These are phyloP conservation scores for Yamadazyma pseudoaaseri DNA, from an alignment of 1,139 yeast genomes.

Conservation along the genomic window DNA sequence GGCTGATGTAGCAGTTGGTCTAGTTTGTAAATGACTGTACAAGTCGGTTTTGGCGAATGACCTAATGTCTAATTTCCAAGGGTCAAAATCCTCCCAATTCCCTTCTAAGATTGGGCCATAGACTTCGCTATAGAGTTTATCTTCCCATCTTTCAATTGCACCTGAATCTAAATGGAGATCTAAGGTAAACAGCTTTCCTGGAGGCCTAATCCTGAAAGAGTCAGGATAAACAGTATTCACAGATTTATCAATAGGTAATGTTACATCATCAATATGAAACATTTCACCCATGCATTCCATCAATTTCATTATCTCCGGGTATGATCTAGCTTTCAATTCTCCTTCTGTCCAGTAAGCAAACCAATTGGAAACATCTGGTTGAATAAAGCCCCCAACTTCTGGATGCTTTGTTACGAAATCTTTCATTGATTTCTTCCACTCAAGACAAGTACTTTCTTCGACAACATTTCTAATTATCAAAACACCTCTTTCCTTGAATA, in stretches of 20 bases:
- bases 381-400: slow-evolving; percentile 33
- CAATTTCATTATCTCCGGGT: slow-evolving; percentile 32
- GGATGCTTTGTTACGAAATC: slow-evolving; percentile 25
- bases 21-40: slow-evolving; percentile 23
- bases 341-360: slow-evolving; percentile 44
- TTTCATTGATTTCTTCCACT: slow-evolving; percentile 19
- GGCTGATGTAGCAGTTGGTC: slow-evolving; percentile 33
- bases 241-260: slow-evolving; percentile 25
- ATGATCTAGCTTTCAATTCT: slow-evolving; percentile 41
- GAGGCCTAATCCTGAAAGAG: slow-evolving; percentile 39
- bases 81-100: slow-evolving; percentile 47
- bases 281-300: slow-evolving; percentile 30
- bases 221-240: slow-evolving; percentile 38
- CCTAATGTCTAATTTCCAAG: slow-evolving; percentile 39
- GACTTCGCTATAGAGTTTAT: slow-evolving; percentile 31
- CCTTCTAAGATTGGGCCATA: slow-evolving; percentile 43
- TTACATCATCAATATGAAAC: slow-evolving; percentile 30
- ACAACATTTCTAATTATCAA: slow-evolving; percentile 23
- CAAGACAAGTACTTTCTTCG: slow-evolving; percentile 14
- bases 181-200: slow-evolving; percentile 36
- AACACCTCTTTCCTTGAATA: slow-evolving; percentile 17
- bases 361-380: slow-evolving; percentile 24
- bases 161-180: slow-evolving; percentile 48
- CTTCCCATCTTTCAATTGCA: slow-evolving; percentile 40
- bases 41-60: slow-evolving; percentile 33